Base-by-base conservation (phyloP, 1,139 yeast species). In the Kluyveromyces marxianus region DNA sequence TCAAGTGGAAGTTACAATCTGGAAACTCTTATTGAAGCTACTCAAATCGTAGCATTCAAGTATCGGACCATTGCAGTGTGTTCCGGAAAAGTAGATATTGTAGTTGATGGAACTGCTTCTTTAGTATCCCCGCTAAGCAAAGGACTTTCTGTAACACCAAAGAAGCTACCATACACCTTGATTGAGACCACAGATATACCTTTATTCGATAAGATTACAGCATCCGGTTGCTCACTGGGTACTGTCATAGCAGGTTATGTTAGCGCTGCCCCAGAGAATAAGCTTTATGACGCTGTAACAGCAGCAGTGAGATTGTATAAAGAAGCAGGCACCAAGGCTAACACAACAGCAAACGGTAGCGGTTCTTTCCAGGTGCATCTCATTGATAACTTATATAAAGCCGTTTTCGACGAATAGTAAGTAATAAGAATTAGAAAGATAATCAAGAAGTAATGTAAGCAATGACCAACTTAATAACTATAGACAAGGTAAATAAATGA, bases 151-250 rank as follows among this genome's bases (percentile, higher is more conserved):
- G 39, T 46, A 8, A 42, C 58, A 14, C 52, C 65, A 3, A 63
- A 62, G n/a, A 60, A 61, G 7, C 50, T 61, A 7, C 62, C 62
- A 8, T 38, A 38, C 3, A 54, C 67, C 21, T 57, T 57, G 2
- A 58, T 58, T 7, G 54, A 64, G 3, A 62, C 79, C 3, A 51
- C 60, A 2, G 94, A 92, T 0, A 75, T 81, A 53, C 65, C 69
- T 24, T 58, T 81, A 39, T 82, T 89, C 84, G 84, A 85, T 1
- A 61, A 69, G 10, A 76, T 89, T n/a, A 89, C 97, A 0, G 97
- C 96, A 0, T 75, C 94, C 2, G 97, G 97, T 0, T 90, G 97
- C 54, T 77, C 92, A 0, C 68, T 88, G 41, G 96, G 95, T 1
- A 81, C 92, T 43, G 75, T 79, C 0, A 77, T 88, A 46, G 81